A percentile compares a stretch with the other conserved stretches of the same genome.
Evolutionary conservation across 129 eudicot genomes (phyloP).

Genomic region (Tagetes erecta): DNA sequence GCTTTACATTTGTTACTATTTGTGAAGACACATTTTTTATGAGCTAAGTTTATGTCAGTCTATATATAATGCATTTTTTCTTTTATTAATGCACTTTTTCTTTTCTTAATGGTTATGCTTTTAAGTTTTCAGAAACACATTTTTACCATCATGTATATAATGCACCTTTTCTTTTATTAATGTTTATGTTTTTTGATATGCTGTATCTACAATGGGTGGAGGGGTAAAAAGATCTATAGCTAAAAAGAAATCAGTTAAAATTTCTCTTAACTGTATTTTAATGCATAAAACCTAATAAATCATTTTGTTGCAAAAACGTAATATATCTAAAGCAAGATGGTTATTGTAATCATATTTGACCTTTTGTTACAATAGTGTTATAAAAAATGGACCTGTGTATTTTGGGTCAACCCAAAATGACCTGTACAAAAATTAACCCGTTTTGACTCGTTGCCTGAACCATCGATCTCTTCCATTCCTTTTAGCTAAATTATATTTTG

Average conservation of each 20-base stretch:
- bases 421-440: neutral
- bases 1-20: too few species aligned
- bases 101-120: too few species aligned
- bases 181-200: too few species aligned
- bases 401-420: neutral
- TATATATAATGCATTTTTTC: constrained; percentile 16
- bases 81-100: neutral
- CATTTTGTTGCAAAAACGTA: neutral
- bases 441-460: neutral
- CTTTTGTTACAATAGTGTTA: neutral
- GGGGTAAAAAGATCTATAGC: neutral
- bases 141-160: neutral
- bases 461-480: neutral
- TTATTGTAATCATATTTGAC: neutral
- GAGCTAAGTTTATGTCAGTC: neutral
- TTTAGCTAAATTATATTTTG: neutral
- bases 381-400: neutral
- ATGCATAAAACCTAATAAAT: neutral
- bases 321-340: neutral
- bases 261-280: neutral
- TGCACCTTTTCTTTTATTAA: neutral
- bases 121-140: neutral
- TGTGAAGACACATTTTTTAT: too few species aligned
- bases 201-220: too few species aligned
- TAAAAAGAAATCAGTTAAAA: neutral